Conservation (phyloP, 2,329 filamentous ascomycete genomes). For the Microdochium trichocladiopsis region DNA sequence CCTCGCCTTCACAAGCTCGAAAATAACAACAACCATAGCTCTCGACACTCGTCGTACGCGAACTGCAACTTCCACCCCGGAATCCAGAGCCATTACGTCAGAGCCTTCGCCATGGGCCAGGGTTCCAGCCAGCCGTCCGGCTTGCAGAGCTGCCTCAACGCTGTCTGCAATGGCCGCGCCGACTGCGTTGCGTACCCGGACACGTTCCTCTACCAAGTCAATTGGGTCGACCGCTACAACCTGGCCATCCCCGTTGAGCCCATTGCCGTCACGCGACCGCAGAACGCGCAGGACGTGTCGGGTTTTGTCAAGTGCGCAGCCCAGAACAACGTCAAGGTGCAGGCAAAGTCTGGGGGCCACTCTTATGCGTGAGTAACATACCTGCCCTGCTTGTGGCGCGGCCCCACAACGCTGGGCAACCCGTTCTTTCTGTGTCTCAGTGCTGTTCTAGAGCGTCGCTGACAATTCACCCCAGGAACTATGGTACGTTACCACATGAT, state of each 20-base stretch:
- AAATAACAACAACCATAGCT: neutral
- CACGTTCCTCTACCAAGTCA: conserved; percentile 33
- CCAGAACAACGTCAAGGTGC: conserved; percentile 42
- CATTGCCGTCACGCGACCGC: conserved; percentile 47
- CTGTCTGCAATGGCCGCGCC: conserved; percentile 34
- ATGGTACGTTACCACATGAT: conserved; percentile 20
- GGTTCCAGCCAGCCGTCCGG: conserved; percentile 24
- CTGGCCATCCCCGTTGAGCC: conserved; percentile 43
- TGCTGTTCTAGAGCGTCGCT: neutral
- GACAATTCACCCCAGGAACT: conserved; percentile 17
- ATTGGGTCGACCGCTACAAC: conserved; percentile 48
- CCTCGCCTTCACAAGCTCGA: neutral
- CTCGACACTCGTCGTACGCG: neutral
- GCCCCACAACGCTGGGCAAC: neutral
- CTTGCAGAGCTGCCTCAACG: conserved; percentile 36
- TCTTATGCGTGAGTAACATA: conserved; percentile 45
- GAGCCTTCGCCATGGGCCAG: conserved; percentile 31
- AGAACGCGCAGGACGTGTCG: conserved; percentile 44
- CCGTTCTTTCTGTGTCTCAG: neutral
- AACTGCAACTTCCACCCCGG: neutral
- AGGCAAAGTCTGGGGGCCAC: conserved; percentile 58
- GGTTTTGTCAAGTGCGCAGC: conserved; percentile 50
- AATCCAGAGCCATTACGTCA: neutral
- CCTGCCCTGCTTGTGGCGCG: neutral
- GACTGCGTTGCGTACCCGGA: conserved; percentile 39